Conservation (phyloP, 768 basidiomycete genomes). For the Phaeotremella fagi region DNA sequence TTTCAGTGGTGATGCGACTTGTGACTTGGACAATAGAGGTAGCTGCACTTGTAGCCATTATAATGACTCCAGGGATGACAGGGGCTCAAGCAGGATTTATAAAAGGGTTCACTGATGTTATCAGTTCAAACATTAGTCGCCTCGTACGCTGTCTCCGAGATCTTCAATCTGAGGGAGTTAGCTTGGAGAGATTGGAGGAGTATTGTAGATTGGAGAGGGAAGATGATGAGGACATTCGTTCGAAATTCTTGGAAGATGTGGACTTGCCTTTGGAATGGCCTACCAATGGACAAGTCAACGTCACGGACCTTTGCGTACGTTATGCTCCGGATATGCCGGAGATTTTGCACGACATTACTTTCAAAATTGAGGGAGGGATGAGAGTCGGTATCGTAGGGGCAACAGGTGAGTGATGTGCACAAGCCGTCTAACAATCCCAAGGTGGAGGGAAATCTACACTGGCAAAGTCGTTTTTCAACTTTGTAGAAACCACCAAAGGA, state of each 20-base stretch:
- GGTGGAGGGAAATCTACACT: constrained; percentile 44
- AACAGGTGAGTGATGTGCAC: no score
- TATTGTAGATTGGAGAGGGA: constrained; percentile 34
- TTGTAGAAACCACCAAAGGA: constrained; percentile 38
- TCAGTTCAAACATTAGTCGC: constrained; percentile 19
- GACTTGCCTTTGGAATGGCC: constrained; percentile 17
- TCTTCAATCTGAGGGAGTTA: constrained; percentile 28
- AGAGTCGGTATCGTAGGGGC: constrained; percentile 42
- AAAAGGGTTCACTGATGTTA: constrained; percentile 21
- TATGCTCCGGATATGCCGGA: constrained; percentile 34
- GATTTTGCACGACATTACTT: constrained; percentile 38
- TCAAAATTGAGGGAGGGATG: constrained; percentile 27
- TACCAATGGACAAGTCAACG: constrained; percentile 9
- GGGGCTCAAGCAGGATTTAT: constrained; percentile 32
- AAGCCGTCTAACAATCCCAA: no score
- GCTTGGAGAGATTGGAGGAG: constrained; percentile 30
- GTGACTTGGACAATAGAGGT: constrained; percentile 20
- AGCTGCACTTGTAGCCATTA: constrained; percentile 15
- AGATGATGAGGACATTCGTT: constrained; percentile 20
- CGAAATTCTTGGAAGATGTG: no score
- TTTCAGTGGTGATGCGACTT: constrained; percentile 14
- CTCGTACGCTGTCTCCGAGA: constrained; percentile 14
- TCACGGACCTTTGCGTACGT: constrained; percentile 16
- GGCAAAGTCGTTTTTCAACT: constrained; percentile 42
- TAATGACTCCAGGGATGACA: constrained; percentile 12